Percentiles rank a stretch among this genome's conserved stretches.
Evolutionary conservation across 225 moss, liverwort and hornwort genomes (phyloP).

Genomic region (Lunularia cruciata): DNA sequence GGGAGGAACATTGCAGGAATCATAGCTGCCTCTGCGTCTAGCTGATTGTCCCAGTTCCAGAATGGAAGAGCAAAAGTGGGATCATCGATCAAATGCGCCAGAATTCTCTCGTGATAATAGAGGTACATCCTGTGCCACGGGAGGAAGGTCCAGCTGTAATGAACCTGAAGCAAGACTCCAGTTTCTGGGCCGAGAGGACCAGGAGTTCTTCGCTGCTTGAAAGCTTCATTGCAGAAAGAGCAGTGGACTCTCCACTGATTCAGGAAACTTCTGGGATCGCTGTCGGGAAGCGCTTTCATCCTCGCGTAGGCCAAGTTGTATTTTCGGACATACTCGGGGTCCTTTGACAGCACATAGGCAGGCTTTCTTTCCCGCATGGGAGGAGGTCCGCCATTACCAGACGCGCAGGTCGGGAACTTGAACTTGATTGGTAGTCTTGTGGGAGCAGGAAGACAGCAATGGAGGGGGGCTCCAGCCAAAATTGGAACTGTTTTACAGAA

Average conservation of each 20-base stretch:
- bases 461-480: background rate
- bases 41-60: too few relatives aligned
- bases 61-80: too few relatives aligned
- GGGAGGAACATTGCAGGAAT: conserved; percentile 7
- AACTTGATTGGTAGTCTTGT: conserved; percentile 26
- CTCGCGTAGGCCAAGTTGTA: conserved; percentile 41
- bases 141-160: too few relatives aligned
- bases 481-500: background rate
- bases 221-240: too few relatives aligned
- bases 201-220: too few relatives aligned
- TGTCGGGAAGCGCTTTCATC: conserved; percentile 49
- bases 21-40: background rate
- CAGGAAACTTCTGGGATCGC: too few relatives aligned
- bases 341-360: conserved; percentile 18
- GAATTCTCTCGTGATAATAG: background rate
- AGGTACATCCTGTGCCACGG: background rate
- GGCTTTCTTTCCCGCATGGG: conserved; percentile 28
- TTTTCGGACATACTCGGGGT: conserved; percentile 36
- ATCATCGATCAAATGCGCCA: background rate
- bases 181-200: too few relatives aligned
- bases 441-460: conserved; percentile 35
- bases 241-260: too few relatives aligned
- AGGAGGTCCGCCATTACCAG: conserved; percentile 3
- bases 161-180: too few relatives aligned
- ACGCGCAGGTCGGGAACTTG: conserved; percentile 10